phyloP scores from a whole-genome alignment of 1,284 basidiomycete species.

The Cryptococcus sp. region DNA sequence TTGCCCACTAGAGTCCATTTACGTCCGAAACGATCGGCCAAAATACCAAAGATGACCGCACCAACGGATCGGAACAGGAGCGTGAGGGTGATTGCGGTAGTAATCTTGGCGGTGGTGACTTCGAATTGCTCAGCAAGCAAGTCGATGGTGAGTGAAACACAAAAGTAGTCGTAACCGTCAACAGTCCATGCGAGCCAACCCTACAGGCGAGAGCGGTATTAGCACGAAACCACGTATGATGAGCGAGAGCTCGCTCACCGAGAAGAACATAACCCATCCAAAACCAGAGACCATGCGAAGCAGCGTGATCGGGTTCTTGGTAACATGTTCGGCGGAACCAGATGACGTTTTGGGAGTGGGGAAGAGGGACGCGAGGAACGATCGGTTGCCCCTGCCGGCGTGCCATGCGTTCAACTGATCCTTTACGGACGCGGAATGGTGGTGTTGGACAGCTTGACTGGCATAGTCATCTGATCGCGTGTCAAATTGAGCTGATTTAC shows the following conservation, averaged over 20 bases:
- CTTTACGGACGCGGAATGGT: constrained; percentile 19
- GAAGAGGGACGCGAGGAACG: constrained; percentile 32
- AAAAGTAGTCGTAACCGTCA: constrained; percentile 64
- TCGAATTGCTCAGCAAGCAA: constrained; percentile 56
- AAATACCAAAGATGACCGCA: constrained; percentile 74
- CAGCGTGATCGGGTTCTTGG: constrained; percentile 50
- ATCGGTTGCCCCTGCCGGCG: constrained; percentile 34
- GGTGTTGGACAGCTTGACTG: background rate
- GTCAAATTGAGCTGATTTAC: background rate
- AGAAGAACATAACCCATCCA: constrained; percentile 59
- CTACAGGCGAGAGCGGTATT: constrained; percentile 35
- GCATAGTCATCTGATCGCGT: constrained; percentile 3
- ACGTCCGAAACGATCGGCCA: constrained; percentile 83
- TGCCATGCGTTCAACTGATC: constrained; percentile 45
- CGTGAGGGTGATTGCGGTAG: constrained; percentile 86
- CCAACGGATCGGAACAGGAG: constrained; percentile 85
- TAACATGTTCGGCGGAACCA: constrained; percentile 18
- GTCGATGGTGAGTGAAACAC: constrained; percentile 70
- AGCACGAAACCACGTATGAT: background rate
- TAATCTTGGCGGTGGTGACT: constrained; percentile 32
- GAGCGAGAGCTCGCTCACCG: constrained; percentile 42
- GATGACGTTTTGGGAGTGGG: constrained; percentile 22
- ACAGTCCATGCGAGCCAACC: constrained; percentile 65
- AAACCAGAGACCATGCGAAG: constrained; percentile 53
- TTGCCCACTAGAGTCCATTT: constrained; percentile 90